Percentiles rank a stretch among this genome's conserved stretches.
phyloP scores from a whole-genome alignment of 176 grass and related monocot genomes.

The Coix lacrymajobi region DNA sequence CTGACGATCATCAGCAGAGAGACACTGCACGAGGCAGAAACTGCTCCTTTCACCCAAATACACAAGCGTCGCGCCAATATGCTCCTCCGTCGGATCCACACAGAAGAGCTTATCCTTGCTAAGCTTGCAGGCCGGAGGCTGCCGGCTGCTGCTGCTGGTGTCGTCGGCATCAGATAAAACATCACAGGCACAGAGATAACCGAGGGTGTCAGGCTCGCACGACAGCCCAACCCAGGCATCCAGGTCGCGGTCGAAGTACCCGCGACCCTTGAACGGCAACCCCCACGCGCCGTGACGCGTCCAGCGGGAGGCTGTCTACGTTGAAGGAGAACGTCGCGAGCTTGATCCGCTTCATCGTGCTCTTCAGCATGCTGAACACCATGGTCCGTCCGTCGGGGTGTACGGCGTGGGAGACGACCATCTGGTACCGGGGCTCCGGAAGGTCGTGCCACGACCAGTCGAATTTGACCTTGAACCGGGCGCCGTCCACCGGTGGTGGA shows the following conservation, averaged over 20 bases:
- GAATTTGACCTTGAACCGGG: not conserved
- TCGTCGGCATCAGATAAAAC: not conserved
- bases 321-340: not conserved
- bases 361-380: not conserved
- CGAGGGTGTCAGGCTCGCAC: no score
- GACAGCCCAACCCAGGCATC: conserved; percentile 4
- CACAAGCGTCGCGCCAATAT: not conserved
- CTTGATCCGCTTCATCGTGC: not conserved
- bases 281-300: not conserved
- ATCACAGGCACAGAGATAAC: not conserved
- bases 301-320: not conserved
- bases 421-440: not conserved
- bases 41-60: not conserved
- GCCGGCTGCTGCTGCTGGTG: no score
- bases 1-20: not conserved
- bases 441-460: not conserved
- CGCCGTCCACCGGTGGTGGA: not conserved
- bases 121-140: not conserved
- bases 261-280: not conserved
- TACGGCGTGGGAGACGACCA: not conserved
- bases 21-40: not conserved
- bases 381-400: not conserved
- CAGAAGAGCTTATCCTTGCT: not conserved
- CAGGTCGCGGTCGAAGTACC: not conserved
- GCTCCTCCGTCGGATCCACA: not conserved